Evolutionary conservation across 306 rosid genomes (phyloP).

Genomic region (Trichosanthes truncata): DNA sequence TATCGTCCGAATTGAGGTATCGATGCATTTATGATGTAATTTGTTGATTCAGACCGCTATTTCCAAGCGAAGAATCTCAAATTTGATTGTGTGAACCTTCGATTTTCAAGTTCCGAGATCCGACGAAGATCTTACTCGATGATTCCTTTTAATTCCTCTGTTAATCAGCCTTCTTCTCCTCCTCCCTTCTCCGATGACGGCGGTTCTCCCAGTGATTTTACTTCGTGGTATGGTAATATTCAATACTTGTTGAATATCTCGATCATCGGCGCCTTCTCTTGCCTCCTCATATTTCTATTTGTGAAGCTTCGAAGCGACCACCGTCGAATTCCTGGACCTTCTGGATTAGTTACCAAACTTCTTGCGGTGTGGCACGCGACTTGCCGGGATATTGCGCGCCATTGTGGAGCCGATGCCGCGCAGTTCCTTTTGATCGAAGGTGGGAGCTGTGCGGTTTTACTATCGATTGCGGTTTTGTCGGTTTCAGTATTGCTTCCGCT

Average conservation of each 20-base stretch:
- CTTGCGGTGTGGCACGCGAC: constrained; percentile 96
- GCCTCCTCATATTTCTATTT: constrained; percentile 65
- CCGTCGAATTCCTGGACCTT: constrained; percentile 82
- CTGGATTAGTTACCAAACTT: constrained; percentile 62
- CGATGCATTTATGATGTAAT: not conserved
- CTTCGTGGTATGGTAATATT: constrained; percentile 82
- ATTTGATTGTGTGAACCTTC: not conserved
- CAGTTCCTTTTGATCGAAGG: constrained; percentile 90
- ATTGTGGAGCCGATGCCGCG: constrained; percentile 94
- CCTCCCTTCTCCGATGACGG: constrained; percentile 48
- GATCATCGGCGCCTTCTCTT: constrained; percentile 64
- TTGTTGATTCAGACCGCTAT: not conserved
- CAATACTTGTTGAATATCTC: constrained; percentile 85
- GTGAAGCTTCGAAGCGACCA: constrained; percentile 96
- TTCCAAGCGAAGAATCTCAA: not conserved
- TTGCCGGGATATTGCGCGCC: constrained; percentile 71
- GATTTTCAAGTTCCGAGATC: not conserved
- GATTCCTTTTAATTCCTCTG: constrained; percentile 11
- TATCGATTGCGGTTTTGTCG: constrained; percentile 40
- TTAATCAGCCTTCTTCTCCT: constrained; percentile 32
- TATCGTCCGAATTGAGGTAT: not conserved
- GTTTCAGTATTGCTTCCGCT: constrained; percentile 55
- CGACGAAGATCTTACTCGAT: not conserved
- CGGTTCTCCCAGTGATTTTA: constrained; percentile 19
- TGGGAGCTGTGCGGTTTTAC: constrained; percentile 69